A percentile compares a stretch with the other conserved stretches of the same genome.
These are phyloP conservation scores for Leishmania guyanensis DNA, from an alignment of 208 protist species.

Conservation along the genomic window DNA sequence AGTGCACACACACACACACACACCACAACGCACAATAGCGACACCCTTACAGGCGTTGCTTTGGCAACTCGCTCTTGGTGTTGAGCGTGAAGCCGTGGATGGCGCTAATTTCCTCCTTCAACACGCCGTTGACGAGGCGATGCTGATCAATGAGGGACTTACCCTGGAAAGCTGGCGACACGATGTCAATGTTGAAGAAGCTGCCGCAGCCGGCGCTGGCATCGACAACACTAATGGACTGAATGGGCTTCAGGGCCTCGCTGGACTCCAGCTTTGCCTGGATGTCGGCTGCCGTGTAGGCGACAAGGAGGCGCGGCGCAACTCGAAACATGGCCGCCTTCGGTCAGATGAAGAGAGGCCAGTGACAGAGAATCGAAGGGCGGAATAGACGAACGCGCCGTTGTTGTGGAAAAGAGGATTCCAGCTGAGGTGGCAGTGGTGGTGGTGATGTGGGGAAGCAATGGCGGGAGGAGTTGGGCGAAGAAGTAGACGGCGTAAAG, in stretches of 20 bases:
- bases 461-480: background rate
- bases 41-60: background rate
- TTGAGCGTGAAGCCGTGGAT: constrained; percentile 90
- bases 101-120: constrained; percentile 81
- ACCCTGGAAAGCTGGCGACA: constrained; percentile 70
- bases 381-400: background rate
- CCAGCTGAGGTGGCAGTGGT: background rate
- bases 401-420: background rate
- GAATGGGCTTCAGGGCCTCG: constrained; percentile 54
- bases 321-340: constrained; percentile 23
- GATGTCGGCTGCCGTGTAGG: constrained; percentile 65
- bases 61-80: constrained; percentile 31
- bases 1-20: background rate
- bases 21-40: background rate
- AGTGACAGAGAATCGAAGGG: background rate
- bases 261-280: constrained; percentile 70
- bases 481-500: background rate
- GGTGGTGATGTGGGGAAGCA: background rate
- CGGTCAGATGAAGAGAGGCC: background rate
- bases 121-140: constrained; percentile 75
- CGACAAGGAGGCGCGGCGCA: constrained; percentile 20
- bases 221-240: constrained; percentile 67
- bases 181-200: constrained; percentile 85
- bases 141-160: constrained; percentile 87
- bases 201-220: constrained; percentile 80